Conservation (phyloP, 352 stramenopile genomes). For the Hyaloperonospora brassicae region DNA sequence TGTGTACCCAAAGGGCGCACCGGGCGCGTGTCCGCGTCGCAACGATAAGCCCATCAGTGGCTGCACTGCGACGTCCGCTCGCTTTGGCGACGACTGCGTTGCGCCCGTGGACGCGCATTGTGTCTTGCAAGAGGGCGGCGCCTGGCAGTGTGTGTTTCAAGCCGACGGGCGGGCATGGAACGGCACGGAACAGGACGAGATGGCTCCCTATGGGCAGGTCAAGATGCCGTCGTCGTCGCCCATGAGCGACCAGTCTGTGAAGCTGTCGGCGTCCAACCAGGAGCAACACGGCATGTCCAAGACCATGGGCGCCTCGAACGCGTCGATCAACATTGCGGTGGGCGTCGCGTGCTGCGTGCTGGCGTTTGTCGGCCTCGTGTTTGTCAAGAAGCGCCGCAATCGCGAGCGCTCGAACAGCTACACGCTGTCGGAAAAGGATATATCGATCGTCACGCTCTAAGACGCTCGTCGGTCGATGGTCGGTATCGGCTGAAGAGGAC, state of each 20-base stretch:
- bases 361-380: constrained; percentile 17
- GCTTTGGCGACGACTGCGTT: constrained; percentile 29
- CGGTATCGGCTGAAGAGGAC: too few species aligned
- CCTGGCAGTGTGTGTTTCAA: constrained; percentile 35
- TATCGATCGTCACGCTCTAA: constrained; percentile 18
- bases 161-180: not conserved
- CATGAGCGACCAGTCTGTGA: not conserved
- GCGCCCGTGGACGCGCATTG: constrained; percentile 37
- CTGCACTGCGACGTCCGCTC: constrained; percentile 23
- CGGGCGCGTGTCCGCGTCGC: constrained; percentile 26
- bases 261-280: constrained; percentile 12
- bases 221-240: not conserved
- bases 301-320: constrained; percentile 4
- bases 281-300: not conserved
- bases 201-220: not conserved
- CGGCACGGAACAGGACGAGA: not conserved
- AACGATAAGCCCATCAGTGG: constrained; percentile 27
- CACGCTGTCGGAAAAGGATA: constrained; percentile 5
- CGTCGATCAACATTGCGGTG: constrained; percentile 19
- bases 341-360: constrained; percentile 21
- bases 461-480: too few species aligned
- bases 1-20: not conserved
- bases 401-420: constrained; percentile 1
- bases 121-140: constrained; percentile 13
- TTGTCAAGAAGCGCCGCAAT: constrained; percentile 25